Conservation (phyloP, 257 asterid genomes). For the Salvia rosmarinus region DNA sequence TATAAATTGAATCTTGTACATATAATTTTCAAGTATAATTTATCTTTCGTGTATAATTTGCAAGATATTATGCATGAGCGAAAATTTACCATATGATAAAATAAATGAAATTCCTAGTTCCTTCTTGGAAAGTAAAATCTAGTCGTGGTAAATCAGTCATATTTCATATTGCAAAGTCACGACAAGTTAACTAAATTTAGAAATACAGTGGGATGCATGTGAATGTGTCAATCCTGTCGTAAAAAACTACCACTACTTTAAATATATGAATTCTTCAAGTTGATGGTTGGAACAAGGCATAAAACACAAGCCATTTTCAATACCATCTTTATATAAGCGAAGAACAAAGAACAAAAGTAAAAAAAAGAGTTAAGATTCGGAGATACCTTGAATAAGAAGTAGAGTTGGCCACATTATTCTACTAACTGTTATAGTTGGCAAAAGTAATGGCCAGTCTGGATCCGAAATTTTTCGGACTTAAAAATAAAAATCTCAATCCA, state of each 20-base stretch:
- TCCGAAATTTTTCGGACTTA: no score
- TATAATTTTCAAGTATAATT: no score
- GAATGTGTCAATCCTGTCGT: background rate
- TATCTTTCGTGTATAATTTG: no score
- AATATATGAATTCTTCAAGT: background rate
- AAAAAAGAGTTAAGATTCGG: background rate
- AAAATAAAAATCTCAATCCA: no score
- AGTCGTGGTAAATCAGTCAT: background rate
- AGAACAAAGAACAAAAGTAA: no score
- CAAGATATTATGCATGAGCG: no score
- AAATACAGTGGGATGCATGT: background rate
- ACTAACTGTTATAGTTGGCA: no score
- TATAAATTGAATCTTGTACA: no score
- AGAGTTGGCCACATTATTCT: background rate
- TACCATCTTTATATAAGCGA: background rate
- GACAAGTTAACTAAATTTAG: background rate
- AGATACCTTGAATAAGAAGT: conserved; percentile 13
- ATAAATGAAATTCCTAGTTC: background rate
- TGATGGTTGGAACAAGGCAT: conserved; percentile 20
- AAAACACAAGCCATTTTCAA: conserved; percentile 13
- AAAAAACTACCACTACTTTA: background rate
- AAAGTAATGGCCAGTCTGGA: no score
- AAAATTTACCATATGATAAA: no score
- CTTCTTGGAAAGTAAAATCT: background rate
- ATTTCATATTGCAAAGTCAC: background rate